Evolutionary conservation across 2,329 filamentous ascomycete genomes (phyloP), one percentile per base, ranked within the genome.

Genomic region (Verticillium nubilum): DNA sequence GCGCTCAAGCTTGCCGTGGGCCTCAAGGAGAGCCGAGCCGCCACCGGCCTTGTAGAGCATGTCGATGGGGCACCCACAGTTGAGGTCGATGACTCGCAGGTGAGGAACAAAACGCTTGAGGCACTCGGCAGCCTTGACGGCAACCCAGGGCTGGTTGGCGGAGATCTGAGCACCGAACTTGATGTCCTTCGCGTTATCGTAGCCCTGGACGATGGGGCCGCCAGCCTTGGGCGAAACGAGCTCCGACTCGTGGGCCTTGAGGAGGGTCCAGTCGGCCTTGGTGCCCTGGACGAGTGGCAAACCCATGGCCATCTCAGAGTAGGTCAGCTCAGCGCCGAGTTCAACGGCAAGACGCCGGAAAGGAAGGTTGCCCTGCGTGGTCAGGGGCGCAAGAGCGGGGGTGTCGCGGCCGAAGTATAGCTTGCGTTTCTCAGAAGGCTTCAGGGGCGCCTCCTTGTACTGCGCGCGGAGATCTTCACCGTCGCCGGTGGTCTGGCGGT

Each of bases 271-370:
- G 77, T 99, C 95, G 1, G 88, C 83, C 75, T 94, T 96, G 64
- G 90, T 86, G 35, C 95, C 95, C 73, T 97, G 92, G 5, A 99
- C 82, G 50, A 99, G 77, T 10, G 94, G 93, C 73, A 96, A 78
- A 28, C 91, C 88, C 84, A 99, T 90, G 4, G 94, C 95, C 95
- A 99, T 99, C 75, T 99, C 95, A 0, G 94, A 98, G 78, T 97
- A 99, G 0, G 95, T 99, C 55, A 96, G 81, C 70, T 97, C 90
- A 28, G 92, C 93, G 35, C 95, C 95, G 26, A 98, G 83, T 59
- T 93, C 89, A 13, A 92, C 88, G 69, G 93, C 97, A 29, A 99
- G 84, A 56, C 95, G 86, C 59, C 95, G 88, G 78, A 97, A 99
- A 1, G 95, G 95, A 54, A 98, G 81, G 68, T 99, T 99, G 53